Evolutionary conservation across 192 early-diverging fungal genomes (phyloP).

Genomic region (Dispira simplex): DNA sequence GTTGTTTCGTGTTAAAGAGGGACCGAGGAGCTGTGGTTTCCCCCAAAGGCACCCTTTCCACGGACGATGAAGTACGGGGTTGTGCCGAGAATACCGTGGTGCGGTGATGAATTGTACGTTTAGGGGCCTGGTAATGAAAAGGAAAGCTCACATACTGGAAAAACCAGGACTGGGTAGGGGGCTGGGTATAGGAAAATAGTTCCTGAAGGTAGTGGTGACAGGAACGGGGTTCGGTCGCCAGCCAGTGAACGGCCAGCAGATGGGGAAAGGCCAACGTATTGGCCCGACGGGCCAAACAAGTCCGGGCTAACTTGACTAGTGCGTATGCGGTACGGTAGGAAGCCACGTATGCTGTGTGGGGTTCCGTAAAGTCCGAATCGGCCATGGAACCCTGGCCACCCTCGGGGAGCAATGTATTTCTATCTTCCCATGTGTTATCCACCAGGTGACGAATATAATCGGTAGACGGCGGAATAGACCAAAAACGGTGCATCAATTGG

Average conservation of each 20-base stretch:
- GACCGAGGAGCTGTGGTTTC: not conserved
- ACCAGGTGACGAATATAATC: not conserved
- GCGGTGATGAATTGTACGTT: not conserved
- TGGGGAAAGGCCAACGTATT: constrained; percentile 7
- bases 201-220: not conserved
- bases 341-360: not conserved
- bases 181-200: not conserved
- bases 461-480: not conserved
- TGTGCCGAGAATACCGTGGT: constrained; percentile 4
- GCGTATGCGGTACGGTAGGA: not conserved
- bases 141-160: not conserved
- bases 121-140: not conserved
- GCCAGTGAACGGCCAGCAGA: constrained; percentile 9
- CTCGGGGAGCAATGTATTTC: not conserved
- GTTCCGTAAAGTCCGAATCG: not conserved
- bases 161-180: not conserved
- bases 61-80: not conserved
- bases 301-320: not conserved
- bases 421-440: not conserved
- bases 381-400: not conserved
- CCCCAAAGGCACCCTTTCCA: too few relatives aligned
- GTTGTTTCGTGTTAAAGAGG: not conserved
- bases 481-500: constrained; percentile 3
- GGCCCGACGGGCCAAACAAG: not conserved
- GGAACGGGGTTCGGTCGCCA: not conserved